A percentile compares a stretch with the other conserved stretches of the same genome.
These are phyloP conservation scores for Trametes gibbosa DNA, from an alignment of 768 basidiomycete species.

Conservation along the genomic window DNA sequence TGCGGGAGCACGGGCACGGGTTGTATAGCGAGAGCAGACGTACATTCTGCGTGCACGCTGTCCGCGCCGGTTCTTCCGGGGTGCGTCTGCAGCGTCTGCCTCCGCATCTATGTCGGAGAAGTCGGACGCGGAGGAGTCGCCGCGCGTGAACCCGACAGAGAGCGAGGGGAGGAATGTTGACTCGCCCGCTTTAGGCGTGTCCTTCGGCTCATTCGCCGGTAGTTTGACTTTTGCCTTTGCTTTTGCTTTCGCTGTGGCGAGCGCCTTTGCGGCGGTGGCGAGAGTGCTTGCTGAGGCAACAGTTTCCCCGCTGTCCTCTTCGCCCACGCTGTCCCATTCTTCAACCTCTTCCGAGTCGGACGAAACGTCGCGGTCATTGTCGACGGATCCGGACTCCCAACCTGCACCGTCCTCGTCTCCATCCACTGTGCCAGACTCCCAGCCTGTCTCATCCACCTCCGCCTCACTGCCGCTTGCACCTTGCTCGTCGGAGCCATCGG, in stretches of 20 bases:
- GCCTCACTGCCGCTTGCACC: slow-evolving; percentile 39
- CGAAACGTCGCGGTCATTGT: slow-evolving; percentile 34
- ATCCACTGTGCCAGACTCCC: slow-evolving; percentile 42
- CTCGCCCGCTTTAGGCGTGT: slow-evolving; percentile 29
- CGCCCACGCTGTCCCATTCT: neutral
- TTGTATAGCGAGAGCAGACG: slow-evolving; percentile 31
- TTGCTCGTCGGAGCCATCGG: slow-evolving; percentile 4
- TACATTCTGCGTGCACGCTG: slow-evolving; percentile 93
- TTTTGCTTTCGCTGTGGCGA: slow-evolving; percentile 8
- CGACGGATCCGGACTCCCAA: slow-evolving; percentile 55
- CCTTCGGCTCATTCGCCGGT: slow-evolving; percentile 20
- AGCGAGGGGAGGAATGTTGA: slow-evolving; percentile 87
- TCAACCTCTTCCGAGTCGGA: slow-evolving; percentile 26
- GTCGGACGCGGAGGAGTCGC: slow-evolving; percentile 78
- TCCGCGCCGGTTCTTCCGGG: slow-evolving; percentile 78
- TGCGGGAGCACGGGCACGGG: neutral
- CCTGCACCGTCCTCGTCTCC: slow-evolving; percentile 28
- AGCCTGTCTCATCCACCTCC: slow-evolving; percentile 38
- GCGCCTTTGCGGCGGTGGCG: too few relatives aligned
- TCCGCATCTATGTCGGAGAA: slow-evolving; percentile 62
- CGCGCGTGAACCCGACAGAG: slow-evolving; percentile 78
- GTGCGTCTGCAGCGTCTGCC: slow-evolving; percentile 46
- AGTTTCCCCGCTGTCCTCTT: slow-evolving; percentile 19
- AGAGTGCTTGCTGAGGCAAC: too few relatives aligned
- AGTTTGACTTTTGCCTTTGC: slow-evolving; percentile 6